phyloP scores from a whole-genome alignment of 495 filamentous ascomycete species.

The Hyaloscypha variabilis region DNA sequence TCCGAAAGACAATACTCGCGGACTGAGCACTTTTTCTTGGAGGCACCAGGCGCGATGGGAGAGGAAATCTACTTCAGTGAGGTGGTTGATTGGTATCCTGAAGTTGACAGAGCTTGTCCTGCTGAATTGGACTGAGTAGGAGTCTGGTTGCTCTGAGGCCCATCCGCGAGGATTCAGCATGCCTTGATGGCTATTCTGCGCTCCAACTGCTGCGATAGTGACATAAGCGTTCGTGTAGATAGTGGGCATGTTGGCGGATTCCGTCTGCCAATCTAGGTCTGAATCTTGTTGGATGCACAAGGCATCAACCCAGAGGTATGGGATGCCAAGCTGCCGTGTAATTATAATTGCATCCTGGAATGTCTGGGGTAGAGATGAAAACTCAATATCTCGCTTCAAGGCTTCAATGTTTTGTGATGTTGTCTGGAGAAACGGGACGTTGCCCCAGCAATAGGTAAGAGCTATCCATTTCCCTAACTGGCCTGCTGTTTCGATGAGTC shows the following conservation, averaged over 20 bases:
- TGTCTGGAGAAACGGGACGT: not conserved
- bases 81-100: not conserved
- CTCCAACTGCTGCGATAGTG: no score
- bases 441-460: slow-evolving; percentile 1
- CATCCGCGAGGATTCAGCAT: not conserved
- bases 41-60: no score
- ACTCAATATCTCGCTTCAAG: not conserved
- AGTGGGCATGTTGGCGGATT: no score
- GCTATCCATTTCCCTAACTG: not conserved
- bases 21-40: no score
- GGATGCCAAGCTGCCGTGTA: slow-evolving; percentile 6
- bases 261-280: no score
- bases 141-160: not conserved
- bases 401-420: slow-evolving; percentile 4
- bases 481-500: not conserved
- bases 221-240: no score
- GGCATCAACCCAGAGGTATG: slow-evolving; percentile 15
- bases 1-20: no score
- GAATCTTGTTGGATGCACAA: slow-evolving; percentile 6
- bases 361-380: slow-evolving; percentile 9
- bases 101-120: not conserved
- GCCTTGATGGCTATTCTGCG: no score
- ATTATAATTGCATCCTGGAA: slow-evolving; percentile 17
- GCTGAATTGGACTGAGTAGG: not conserved
- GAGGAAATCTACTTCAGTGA: not conserved